Percentiles rank a stretch among this genome's conserved stretches.
phyloP scores from a whole-genome alignment of 495 filamentous ascomycete species.

The Penicillium paradoxum region DNA sequence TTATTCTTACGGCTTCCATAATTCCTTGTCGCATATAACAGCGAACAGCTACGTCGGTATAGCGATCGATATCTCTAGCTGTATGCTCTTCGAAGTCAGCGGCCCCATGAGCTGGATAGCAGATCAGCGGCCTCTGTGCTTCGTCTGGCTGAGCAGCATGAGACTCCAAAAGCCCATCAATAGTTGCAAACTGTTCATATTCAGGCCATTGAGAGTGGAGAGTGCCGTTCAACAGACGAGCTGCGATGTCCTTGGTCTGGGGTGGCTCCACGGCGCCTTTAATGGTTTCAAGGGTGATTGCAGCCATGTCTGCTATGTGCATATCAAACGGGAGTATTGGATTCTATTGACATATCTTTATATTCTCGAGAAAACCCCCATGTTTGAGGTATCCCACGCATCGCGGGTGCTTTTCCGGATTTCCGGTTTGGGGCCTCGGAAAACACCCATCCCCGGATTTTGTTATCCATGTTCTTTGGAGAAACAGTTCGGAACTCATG shows the following conservation, averaged over 20 bases:
- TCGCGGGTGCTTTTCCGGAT: conserved; percentile 7
- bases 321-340: not conserved
- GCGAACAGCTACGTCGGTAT: conserved; percentile 22
- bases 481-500: too few relatives aligned
- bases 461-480: not conserved
- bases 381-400: conserved; percentile 3
- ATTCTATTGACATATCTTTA: not conserved
- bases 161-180: conserved; percentile 22
- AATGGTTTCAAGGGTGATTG: conserved; percentile 13
- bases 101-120: conserved; percentile 18
- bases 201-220: conserved; percentile 23
- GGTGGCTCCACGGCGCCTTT: conserved; percentile 4
- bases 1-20: conserved; percentile 14
- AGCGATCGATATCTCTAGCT: conserved; percentile 20
- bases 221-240: conserved; percentile 23
- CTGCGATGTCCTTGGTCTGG: conserved; percentile 16
- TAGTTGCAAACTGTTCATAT: conserved; percentile 20
- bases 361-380: not conserved
- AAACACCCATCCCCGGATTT: not conserved
- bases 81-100: conserved; percentile 28
- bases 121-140: conserved; percentile 15
- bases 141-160: conserved; percentile 22
- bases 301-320: conserved; percentile 9
- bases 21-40: conserved; percentile 23
- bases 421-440: conserved; percentile 7